These are phyloP conservation scores for Barbatosphaeria neglecta DNA, from an alignment of 495 filamentous ascomycete genomes.

Conservation along the genomic window DNA sequence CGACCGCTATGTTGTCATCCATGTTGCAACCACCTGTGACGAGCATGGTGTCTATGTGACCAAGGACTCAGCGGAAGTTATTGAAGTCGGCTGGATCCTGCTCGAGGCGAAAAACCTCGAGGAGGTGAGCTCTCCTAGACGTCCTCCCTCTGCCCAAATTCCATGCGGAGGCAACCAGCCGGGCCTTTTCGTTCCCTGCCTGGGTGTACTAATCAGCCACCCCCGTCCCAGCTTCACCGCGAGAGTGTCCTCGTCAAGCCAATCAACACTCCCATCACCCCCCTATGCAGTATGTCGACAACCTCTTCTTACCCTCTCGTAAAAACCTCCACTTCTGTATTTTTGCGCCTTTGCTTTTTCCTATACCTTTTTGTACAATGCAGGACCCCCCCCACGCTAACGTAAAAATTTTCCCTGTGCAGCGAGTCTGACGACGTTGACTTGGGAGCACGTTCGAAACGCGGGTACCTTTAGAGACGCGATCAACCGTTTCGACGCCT, in stretches of 20 bases:
- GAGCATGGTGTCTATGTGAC: constrained; percentile 99
- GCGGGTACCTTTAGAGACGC: constrained; percentile 95
- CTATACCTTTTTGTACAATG: too few species aligned
- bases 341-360: background rate
- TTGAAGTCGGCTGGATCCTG: constrained; percentile 96
- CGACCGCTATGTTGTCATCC: constrained; percentile 93
- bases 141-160: constrained; percentile 1
- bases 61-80: constrained; percentile 97
- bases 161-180: too few species aligned
- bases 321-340: background rate
- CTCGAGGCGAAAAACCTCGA: constrained; percentile 83
- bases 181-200: background rate
- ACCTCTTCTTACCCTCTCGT: constrained; percentile 3
- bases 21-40: constrained; percentile 97
- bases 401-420: constrained; percentile 9
- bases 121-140: constrained; percentile 51
- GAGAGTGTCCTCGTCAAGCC: constrained; percentile 96
- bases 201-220: too few species aligned
- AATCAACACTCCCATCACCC: constrained; percentile 96
- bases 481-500: constrained; percentile 85
- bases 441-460: constrained; percentile 96
- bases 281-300: constrained; percentile 82
- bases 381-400: constrained; percentile 11
- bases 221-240: constrained; percentile 59
- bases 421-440: constrained; percentile 95